Percentiles rank a stretch among this genome's conserved stretches.
Evolutionary conservation across 495 filamentous ascomycete genomes (phyloP).

Genomic region (Penicillium robsamsonii): DNA sequence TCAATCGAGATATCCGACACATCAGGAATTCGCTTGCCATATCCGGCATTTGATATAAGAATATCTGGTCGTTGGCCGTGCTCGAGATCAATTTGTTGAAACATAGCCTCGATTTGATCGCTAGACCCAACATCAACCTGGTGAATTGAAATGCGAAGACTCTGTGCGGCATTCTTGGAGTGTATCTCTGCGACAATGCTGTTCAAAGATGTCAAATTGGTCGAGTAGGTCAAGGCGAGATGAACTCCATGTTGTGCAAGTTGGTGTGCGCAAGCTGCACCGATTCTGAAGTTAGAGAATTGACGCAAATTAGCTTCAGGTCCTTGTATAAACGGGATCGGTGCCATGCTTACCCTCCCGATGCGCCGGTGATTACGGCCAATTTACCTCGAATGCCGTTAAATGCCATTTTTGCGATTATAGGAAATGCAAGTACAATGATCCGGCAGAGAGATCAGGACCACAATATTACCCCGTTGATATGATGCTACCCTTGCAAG

Average conservation of each 20-base stretch:
- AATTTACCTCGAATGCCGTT: constrained; percentile 58
- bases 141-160: constrained; percentile 53
- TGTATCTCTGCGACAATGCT: constrained; percentile 42
- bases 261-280: constrained; percentile 56
- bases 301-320: constrained; percentile 2
- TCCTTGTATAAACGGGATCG: not conserved
- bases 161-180: constrained; percentile 25
- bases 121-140: constrained; percentile 54
- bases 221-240: constrained; percentile 64
- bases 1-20: constrained; percentile 54
- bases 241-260: constrained; percentile 53
- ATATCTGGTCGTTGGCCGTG: constrained; percentile 61
- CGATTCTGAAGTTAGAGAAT: constrained; percentile 46
- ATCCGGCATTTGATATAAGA: constrained; percentile 57
- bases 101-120: constrained; percentile 51
- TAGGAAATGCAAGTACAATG: not conserved
- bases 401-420: constrained; percentile 27
- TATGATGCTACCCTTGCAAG: not conserved
- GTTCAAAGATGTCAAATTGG: constrained; percentile 47
- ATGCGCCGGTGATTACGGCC: constrained; percentile 64
- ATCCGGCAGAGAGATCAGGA: not conserved
- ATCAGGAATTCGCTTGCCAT: constrained; percentile 49
- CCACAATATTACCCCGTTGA: not conserved
- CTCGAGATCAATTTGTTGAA: constrained; percentile 47
- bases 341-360: constrained; percentile 53